These are phyloP conservation scores for Neofusicoccum cordaticola DNA, from an alignment of 2,329 filamentous ascomycete genomes.

Conservation along the genomic window DNA sequence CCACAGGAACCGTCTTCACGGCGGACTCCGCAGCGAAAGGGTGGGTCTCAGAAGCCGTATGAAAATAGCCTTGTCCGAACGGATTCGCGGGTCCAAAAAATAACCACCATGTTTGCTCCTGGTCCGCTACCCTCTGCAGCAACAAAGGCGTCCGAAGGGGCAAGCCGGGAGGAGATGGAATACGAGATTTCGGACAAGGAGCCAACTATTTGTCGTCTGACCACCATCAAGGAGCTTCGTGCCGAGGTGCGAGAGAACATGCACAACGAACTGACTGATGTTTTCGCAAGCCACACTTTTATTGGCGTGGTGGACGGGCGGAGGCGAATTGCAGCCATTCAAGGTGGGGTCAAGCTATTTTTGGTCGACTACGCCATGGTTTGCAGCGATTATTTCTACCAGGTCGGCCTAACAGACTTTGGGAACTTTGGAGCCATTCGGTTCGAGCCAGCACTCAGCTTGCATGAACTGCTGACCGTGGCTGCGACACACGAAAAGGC, in stretches of 20 bases:
- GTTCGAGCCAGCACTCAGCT: conserved; percentile 71
- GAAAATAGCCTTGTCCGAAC: conserved; percentile 90
- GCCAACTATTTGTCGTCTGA: conserved; percentile 67
- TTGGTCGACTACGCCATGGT: conserved; percentile 89
- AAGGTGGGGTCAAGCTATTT: conserved; percentile 87
- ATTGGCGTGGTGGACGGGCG: conserved; percentile 88
- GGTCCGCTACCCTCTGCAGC: conserved; percentile 33
- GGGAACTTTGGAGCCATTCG: conserved; percentile 86
- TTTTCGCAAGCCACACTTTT: conserved; percentile 85
- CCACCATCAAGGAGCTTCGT: conserved; percentile 82
- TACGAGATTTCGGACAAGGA: conserved; percentile 73
- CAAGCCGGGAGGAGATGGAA: conserved; percentile 51
- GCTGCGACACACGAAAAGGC: conserved; percentile 68
- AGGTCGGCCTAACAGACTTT: conserved; percentile 91
- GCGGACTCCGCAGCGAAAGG: conserved; percentile 22
- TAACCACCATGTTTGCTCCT: conserved; percentile 89
- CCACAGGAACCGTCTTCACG: conserved; percentile 1
- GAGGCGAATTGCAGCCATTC: conserved; percentile 85
- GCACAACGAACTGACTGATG: conserved; percentile 81
- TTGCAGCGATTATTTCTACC: conserved; percentile 88
- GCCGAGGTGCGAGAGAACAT: conserved; percentile 75
- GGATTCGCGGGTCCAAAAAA: conserved; percentile 85
- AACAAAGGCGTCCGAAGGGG: conserved; percentile 36
- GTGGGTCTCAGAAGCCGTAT: conserved; percentile 54
- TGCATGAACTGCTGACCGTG: conserved; percentile 68